Evolutionary conservation across 140 eudicot species (phyloP), one percentile per base, ranked within the genome.

Genomic region (Flaveria floridana): DNA sequence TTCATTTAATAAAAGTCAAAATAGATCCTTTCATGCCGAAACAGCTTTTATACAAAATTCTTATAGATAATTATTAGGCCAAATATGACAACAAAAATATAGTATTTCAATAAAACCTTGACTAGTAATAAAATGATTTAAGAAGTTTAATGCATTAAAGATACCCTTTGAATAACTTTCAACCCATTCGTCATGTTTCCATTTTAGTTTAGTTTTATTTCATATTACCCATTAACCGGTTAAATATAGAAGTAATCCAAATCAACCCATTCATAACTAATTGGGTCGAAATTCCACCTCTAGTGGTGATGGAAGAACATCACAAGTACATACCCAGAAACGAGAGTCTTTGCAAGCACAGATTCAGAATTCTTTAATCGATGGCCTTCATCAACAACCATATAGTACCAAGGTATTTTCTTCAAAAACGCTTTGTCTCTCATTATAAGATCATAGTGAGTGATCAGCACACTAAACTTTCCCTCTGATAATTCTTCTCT

Each of bases 371-470:
- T 95, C 75, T 95, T 95, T 52, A 95, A 85, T 42, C 99, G 89
- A 76, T 95, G 99, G n/a, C 99, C 99, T 87, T 95, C 99, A 75
- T 95, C 99, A 88, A 95, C 95, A 81, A 91, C 84, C 97, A 95
- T 86, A 82, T 94, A 95, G 67, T 77, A 47, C 99, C 99, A 95
- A 74, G 85, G 87, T 81, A 95, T 91, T 83, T 95, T 95, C 88
- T 86, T 95, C 84, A 95, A 62, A 79, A 88, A 95, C 26, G 93
- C 87, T 84, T 95, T 91, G 77, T 95, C 99, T 78, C 97, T 87
- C 85, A 95, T 95, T 61, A 95, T 94, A 82, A 94, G 96, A 80
- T 94, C 99, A 75, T 94, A 94, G 46, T 94, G 99, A 13, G 99
- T 94, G 47, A 94, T 75, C 86, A 94, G 68, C 63, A 94, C 99